Percentiles rank a stretch among this genome's conserved stretches.
Conservation (phyloP, 495 filamentous ascomycete genomes). For the Cercophora sp. region DNA sequence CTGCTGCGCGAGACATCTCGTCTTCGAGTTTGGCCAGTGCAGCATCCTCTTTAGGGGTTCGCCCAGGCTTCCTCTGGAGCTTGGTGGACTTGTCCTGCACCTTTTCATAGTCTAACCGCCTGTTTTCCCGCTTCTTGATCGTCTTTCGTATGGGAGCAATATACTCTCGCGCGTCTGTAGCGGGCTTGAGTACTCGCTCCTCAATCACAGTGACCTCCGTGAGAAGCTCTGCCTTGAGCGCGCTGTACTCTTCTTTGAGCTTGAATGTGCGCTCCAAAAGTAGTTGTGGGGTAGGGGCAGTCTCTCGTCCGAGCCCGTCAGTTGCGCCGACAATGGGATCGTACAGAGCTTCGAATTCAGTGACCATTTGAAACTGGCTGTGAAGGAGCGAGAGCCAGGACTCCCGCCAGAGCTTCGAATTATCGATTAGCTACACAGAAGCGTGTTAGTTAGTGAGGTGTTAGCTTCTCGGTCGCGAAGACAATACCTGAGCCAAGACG, state of each 20-base stretch:
- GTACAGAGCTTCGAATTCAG: constrained; percentile 76
- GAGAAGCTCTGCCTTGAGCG: constrained; percentile 69
- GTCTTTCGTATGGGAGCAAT: constrained; percentile 79
- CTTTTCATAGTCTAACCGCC: constrained; percentile 85
- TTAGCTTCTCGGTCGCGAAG: neutral
- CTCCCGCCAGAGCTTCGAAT: constrained; percentile 78
- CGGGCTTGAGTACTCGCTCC: constrained; percentile 65
- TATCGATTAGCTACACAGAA: constrained; percentile 68
- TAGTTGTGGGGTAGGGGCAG: constrained; percentile 59
- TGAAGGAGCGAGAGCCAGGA: constrained; percentile 73
- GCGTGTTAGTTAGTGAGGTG: constrained; percentile 7
- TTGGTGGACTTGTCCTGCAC: constrained; percentile 70
- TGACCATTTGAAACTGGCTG: constrained; percentile 64
- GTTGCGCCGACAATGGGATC: constrained; percentile 68
- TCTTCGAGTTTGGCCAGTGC: constrained; percentile 70
- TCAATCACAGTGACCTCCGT: constrained; percentile 75
- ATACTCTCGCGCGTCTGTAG: constrained; percentile 64
- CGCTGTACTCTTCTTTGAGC: constrained; percentile 66
- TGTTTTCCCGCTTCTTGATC: constrained; percentile 88
- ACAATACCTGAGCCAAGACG: constrained; percentile 65
- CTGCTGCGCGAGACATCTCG: constrained; percentile 65
- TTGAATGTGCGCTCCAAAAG: constrained; percentile 63
- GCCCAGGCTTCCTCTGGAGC: constrained; percentile 64
- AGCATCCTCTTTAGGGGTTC: constrained; percentile 73
- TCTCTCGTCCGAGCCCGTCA: constrained; percentile 49